Conservation (phyloP, 441 rosid species). For the Arabidopsis lyrata region DNA sequence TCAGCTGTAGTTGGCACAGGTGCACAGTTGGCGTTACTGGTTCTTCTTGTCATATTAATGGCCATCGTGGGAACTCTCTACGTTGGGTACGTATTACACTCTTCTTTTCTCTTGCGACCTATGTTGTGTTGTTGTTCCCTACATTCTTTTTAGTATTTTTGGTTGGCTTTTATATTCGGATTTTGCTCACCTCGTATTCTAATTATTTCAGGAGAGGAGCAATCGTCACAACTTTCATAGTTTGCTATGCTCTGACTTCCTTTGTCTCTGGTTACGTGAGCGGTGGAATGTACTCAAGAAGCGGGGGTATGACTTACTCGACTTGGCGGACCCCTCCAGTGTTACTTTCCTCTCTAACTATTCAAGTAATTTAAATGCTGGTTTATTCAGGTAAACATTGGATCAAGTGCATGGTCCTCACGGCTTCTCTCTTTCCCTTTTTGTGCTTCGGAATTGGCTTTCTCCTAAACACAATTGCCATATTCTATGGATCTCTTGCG, state of each 20-base stretch:
- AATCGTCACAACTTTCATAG: constrained; percentile 94
- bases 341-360: neutral
- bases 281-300: constrained; percentile 99
- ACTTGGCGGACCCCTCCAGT: constrained; percentile 9
- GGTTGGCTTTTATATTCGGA: constrained; percentile 17
- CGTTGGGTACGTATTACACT: constrained; percentile 75
- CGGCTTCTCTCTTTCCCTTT: constrained; percentile 94
- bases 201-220: constrained; percentile 92
- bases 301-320: constrained; percentile 73
- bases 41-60: constrained; percentile 93
- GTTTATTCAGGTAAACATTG: constrained; percentile 76
- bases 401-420: constrained; percentile 96
- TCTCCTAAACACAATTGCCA: constrained; percentile 84
- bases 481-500: constrained; percentile 93
- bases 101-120: constrained; percentile 26
- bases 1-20: constrained; percentile 98
- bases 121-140: neutral
- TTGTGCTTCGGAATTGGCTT: constrained; percentile 95
- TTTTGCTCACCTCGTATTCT: constrained; percentile 12
- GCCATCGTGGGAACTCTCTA: constrained; percentile 94
- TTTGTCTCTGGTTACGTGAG: constrained; percentile 98
- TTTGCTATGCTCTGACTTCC: constrained; percentile 97
- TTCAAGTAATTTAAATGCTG: constrained; percentile 4
- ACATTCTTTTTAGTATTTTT: neutral
- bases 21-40: constrained; percentile 92